Conservation (phyloP, 495 filamentous ascomycete species). For the Podospora pseudoanserina region DNA sequence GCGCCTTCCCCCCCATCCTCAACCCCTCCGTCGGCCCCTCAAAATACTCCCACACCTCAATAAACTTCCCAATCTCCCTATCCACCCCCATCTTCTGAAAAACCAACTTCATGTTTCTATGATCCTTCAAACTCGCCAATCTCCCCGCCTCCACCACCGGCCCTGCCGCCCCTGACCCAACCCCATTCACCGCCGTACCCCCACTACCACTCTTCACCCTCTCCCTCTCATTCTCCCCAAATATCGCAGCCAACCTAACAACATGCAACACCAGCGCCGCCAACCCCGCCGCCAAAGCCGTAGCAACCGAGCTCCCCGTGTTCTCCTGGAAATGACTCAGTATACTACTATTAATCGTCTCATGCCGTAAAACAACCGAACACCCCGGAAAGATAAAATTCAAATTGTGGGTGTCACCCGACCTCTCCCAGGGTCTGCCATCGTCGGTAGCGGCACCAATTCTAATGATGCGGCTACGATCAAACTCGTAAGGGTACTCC, state of each 20-base stretch:
- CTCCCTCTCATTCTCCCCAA: background rate
- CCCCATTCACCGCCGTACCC: background rate
- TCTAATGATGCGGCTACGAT: constrained; percentile 1
- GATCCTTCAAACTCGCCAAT: background rate
- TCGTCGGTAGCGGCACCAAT: constrained; percentile 16
- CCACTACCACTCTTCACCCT: background rate
- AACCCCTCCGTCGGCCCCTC: background rate
- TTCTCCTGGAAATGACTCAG: constrained; percentile 6
- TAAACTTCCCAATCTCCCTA: background rate
- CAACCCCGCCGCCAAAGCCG: constrained; percentile 16
- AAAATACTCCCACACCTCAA: background rate
- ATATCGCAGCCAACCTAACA: constrained; percentile 10
- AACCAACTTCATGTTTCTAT: background rate
- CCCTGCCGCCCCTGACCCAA: background rate
- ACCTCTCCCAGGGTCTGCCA: constrained; percentile 4
- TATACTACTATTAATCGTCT: background rate
- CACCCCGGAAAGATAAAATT: constrained; percentile 14
- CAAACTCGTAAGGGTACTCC: background rate
- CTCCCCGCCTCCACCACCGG: background rate
- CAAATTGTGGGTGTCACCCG: background rate
- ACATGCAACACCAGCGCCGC: constrained; percentile 15
- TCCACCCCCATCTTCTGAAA: background rate
- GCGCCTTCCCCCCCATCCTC: background rate
- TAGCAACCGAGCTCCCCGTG: constrained; percentile 20
- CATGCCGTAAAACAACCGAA: background rate